phyloP scores from a whole-genome alignment of 352 stramenopile species.

The Globisporangium spiculum region DNA sequence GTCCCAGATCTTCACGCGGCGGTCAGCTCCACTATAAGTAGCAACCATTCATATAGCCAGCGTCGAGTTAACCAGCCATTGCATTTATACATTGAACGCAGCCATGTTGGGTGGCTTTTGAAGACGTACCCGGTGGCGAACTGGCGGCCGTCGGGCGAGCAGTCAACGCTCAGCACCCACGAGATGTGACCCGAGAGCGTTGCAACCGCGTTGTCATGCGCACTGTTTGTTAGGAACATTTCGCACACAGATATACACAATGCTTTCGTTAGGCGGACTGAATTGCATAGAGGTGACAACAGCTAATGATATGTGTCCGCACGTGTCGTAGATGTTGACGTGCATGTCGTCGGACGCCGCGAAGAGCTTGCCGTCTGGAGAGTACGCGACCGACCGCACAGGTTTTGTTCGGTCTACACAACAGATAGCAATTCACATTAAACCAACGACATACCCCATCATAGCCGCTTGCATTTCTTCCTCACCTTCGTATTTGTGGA shows the following conservation, averaged over 20 bases:
- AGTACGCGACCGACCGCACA: constrained; percentile 84
- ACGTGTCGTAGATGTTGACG: constrained; percentile 92
- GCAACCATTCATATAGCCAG: neutral
- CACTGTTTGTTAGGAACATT: constrained; percentile 20
- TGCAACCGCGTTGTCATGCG: constrained; percentile 71
- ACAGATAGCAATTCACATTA: too few relatives aligned
- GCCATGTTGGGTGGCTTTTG: neutral
- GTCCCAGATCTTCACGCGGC: constrained; percentile 92
- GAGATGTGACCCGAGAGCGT: constrained; percentile 88
- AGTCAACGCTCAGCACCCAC: constrained; percentile 86
- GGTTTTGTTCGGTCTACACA: constrained; percentile 83
- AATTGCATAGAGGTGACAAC: neutral
- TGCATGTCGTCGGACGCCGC: constrained; percentile 90
- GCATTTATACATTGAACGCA: neutral
- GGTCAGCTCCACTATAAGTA: constrained; percentile 67
- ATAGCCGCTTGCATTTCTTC: too few relatives aligned
- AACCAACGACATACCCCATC: too few relatives aligned
- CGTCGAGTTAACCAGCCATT: neutral
- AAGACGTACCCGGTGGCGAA: constrained; percentile 77
- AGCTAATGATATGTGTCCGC: constrained; percentile 25
- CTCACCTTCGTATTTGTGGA: constrained; percentile 86
- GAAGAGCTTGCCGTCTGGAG: constrained; percentile 83
- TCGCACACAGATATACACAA: neutral
- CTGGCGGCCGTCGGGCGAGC: constrained; percentile 76
- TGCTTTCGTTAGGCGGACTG: neutral